Evolutionary conservation across 2,329 filamentous ascomycete species (phyloP).

Genomic region (Alternaria arborescens): DNA sequence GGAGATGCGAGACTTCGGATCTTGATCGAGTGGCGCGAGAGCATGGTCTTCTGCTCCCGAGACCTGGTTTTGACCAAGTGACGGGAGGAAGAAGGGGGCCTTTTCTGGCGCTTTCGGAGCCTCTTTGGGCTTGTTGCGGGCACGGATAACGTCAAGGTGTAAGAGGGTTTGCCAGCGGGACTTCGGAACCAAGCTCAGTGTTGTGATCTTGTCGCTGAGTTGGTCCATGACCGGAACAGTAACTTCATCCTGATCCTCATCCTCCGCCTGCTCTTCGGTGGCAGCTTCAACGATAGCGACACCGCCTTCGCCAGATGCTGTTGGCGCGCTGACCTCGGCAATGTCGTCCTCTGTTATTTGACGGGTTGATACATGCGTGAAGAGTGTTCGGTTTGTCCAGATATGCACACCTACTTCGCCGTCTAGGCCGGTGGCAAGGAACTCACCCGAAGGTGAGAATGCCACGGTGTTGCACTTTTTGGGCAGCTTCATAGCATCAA

Average conservation of each 20-base stretch:
- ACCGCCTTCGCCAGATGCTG: conserved; percentile 83
- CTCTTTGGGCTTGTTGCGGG: conserved; percentile 93
- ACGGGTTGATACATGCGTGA: conserved; percentile 84
- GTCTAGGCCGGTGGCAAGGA: conserved; percentile 86
- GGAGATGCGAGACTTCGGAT: conserved; percentile 44
- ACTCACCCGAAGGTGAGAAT: conserved; percentile 91
- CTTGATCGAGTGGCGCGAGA: conserved; percentile 21
- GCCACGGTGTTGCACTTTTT: conserved; percentile 83
- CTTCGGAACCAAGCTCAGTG: conserved; percentile 86
- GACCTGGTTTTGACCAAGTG: conserved; percentile 57
- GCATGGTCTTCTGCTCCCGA: conserved; percentile 25
- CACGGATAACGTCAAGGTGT: conserved; percentile 87
- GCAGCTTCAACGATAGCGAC: conserved; percentile 78
- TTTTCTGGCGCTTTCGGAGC: conserved; percentile 91
- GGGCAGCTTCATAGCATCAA: conserved; percentile 85
- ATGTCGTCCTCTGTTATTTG: conserved; percentile 84
- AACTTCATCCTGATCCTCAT: conserved; percentile 54
- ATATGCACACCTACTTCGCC: conserved; percentile 88
- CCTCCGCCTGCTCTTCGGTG: conserved; percentile 63
- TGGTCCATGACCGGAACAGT: conserved; percentile 71
- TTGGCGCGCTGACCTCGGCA: conserved; percentile 70
- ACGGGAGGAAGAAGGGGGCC: conserved; percentile 93
- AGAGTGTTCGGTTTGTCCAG: conserved; percentile 94
- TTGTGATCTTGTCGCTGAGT: conserved; percentile 82
- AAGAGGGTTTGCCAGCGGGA: conserved; percentile 94